Evolutionary conservation across 2,329 filamentous ascomycete species (phyloP).

Genomic region (Teratosphaeria pseudoeucalypti): DNA sequence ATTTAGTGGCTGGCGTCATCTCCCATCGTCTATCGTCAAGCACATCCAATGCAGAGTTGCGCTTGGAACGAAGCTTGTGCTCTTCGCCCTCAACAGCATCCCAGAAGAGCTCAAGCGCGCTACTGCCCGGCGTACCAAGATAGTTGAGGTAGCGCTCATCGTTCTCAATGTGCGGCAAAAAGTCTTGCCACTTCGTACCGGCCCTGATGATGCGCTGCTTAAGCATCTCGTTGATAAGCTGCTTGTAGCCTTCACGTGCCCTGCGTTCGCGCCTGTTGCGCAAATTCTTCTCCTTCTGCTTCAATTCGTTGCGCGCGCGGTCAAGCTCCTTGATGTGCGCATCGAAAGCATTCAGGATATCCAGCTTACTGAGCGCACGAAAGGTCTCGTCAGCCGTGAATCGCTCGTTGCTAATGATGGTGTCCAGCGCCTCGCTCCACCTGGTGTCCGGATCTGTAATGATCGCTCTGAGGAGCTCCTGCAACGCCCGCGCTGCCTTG

Average conservation of each 20-base stretch:
- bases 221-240: conserved; percentile 64
- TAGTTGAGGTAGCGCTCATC: conserved; percentile 78
- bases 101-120: conserved; percentile 86
- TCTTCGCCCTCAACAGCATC: conserved; percentile 92
- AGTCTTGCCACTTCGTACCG: conserved; percentile 78
- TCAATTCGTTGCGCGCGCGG: conserved; percentile 78
- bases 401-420: conserved; percentile 65
- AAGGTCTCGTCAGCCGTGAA: conserved; percentile 80
- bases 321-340: conserved; percentile 90
- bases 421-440: conserved; percentile 80
- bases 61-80: conserved; percentile 34
- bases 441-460: conserved; percentile 86
- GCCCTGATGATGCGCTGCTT: conserved; percentile 74
- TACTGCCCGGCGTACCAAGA: conserved; percentile 55
- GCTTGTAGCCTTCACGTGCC: conserved; percentile 69
- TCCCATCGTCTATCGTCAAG: conserved; percentile 75
- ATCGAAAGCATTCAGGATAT: conserved; percentile 87
- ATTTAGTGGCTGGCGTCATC: conserved; percentile 72
- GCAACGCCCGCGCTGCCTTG: conserved; percentile 73
- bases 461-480: conserved; percentile 65
- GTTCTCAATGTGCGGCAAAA: conserved; percentile 62
- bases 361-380: conserved; percentile 72
- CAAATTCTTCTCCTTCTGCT: conserved; percentile 75
- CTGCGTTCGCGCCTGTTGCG: conserved; percentile 76
- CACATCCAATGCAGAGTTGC: conserved; percentile 23